These are phyloP conservation scores for Botryotinia narcissicola DNA, from an alignment of 2,329 filamentous ascomycete genomes.

Conservation along the genomic window DNA sequence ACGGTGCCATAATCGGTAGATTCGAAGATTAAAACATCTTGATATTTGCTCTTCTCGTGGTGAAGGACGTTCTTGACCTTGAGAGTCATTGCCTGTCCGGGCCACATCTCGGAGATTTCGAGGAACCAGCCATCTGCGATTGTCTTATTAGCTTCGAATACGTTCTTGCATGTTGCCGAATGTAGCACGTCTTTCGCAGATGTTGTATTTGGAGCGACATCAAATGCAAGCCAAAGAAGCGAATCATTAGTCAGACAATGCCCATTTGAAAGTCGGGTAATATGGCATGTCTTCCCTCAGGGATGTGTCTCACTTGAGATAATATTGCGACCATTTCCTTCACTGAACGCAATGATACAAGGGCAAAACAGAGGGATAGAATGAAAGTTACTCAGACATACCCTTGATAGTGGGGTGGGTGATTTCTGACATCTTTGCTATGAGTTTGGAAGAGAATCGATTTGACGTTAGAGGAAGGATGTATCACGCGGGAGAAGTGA, in stretches of 20 bases:
- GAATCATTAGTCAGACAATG: not conserved
- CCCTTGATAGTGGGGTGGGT: slow-evolving; percentile 58
- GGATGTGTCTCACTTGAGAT: slow-evolving; percentile 15
- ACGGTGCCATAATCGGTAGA: slow-evolving; percentile 96
- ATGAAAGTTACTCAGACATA: slow-evolving; percentile 40
- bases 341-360: not conserved
- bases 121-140: slow-evolving; percentile 97
- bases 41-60: slow-evolving; percentile 99
- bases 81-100: slow-evolving; percentile 96
- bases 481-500: not conserved
- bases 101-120: slow-evolving; percentile 99
- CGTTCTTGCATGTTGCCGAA: slow-evolving; percentile 17
- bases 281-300: not conserved
- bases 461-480: not conserved
- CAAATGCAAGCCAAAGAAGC: slow-evolving; percentile 9
- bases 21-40: slow-evolving; percentile 98
- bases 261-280: not conserved
- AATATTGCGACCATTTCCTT: not conserved
- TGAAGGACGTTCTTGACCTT: slow-evolving; percentile 97
- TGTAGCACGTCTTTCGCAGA: slow-evolving; percentile 12
- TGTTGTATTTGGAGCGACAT: not conserved
- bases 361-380: not conserved
- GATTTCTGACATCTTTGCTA: slow-evolving; percentile 50
- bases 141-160: slow-evolving; percentile 22
- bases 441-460: not conserved